Base-by-base conservation (phyloP, 2,329 filamentous ascomycete genomes). In the Neonectria ditissima region DNA sequence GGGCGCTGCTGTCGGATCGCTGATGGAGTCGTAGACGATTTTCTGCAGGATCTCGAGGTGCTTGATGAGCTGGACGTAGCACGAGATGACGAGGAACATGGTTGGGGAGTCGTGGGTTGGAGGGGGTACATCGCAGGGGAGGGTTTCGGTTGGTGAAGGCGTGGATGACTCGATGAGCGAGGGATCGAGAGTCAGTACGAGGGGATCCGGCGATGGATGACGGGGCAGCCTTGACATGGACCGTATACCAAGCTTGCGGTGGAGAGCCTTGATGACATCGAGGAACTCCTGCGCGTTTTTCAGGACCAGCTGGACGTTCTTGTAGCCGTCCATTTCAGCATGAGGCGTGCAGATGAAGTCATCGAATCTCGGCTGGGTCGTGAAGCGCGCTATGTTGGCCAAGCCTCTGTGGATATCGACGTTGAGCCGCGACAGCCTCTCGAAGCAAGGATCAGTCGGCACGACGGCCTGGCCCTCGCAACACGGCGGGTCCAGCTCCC, bases 81-180 rank as follows among this genome's bases (percentile, higher is more conserved):
- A 77, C 7, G 75, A 77, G 50, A 75, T 72, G 41, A 75, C 64
- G 22, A 74, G 65, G 28, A 76, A 67, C 47, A 74, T 70, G 2
- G 74, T 74, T 0, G 75, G 62, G 1, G 70, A 67, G 57, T 75
- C 74, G 18, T 70, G 67, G 7, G 55, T 65, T 13, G 59, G 43
- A 9, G 50, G 20, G 18, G 41, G 55, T 11, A 24, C 14, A 11
- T 30, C 60, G 14, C 24, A 47, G 1, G 64, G 24, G 20, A 64
- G 20, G 11, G 58, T 28, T 16, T 18, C 28, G 11, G 37, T 26
- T 22, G 69, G 54, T 1, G 65, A 63, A 3, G 52, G 24, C 2
- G 60, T 51, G 6, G 44, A 18, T 34, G 61, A 28, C 8, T 28
- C 43, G n/a, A 65, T 58, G 2, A 68, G 39, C 1, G 22, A n/a